These are phyloP conservation scores for Rhynchosporium agropyri DNA, from an alignment of 2,329 filamentous ascomycete genomes.

Conservation along the genomic window DNA sequence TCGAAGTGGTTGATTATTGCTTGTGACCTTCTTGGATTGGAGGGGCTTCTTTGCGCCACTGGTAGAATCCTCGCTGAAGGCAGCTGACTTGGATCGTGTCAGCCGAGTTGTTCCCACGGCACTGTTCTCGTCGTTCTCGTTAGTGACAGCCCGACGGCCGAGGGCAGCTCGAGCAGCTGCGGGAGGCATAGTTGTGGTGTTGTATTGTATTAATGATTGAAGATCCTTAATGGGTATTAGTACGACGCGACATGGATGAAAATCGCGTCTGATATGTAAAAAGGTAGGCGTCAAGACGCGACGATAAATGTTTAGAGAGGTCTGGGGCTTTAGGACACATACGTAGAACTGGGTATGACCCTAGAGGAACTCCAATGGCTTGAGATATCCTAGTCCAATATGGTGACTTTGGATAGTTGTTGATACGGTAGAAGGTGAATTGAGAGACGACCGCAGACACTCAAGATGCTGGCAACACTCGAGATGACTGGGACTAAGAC, in stretches of 20 bases:
- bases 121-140: conserved; percentile 94
- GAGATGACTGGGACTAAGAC: conserved; percentile 21
- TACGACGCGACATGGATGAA: conserved; percentile 34
- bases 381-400: conserved; percentile 25
- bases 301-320: conserved; percentile 11
- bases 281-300: conserved; percentile 32
- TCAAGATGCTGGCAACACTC: conserved; percentile 30
- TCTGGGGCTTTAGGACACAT: conserved; percentile 27
- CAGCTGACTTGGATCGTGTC: conserved; percentile 89
- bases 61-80: conserved; percentile 62
- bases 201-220: conserved; percentile 43
- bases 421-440: conserved; percentile 22
- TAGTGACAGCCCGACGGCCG: conserved; percentile 75
- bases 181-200: conserved; percentile 52
- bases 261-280: conserved; percentile 32
- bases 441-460: conserved; percentile 21
- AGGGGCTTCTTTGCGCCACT: conserved; percentile 61
- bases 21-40: conserved; percentile 69
- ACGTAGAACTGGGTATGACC: conserved; percentile 30
- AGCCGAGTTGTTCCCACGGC: conserved; percentile 71
- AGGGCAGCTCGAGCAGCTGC: conserved; percentile 65
- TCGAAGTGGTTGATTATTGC: conserved; percentile 56
- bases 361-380: conserved; percentile 16
- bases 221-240: conserved; percentile 32
- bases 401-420: conserved; percentile 32